Evolutionary conservation across 73 alveolate genomes (phyloP).

Genomic region (Tetrahymena elliotti): DNA sequence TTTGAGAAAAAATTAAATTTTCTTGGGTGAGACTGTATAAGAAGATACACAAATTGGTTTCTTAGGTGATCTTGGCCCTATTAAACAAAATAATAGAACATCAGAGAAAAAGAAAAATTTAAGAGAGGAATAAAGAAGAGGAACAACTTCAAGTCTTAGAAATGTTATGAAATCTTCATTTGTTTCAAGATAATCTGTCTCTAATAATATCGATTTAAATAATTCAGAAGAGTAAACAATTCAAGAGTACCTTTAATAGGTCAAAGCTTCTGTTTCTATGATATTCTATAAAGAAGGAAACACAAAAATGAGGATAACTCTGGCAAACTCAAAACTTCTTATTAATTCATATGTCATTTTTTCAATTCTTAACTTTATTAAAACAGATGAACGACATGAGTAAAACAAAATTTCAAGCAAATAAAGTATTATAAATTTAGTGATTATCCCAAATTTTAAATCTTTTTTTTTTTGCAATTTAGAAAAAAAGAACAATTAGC

Average conservation of each 20-base stretch:
- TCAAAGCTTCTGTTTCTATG: not conserved
- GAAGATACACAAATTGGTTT: not conserved
- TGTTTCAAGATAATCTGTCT: not conserved
- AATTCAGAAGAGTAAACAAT: not conserved
- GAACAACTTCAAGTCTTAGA: not conserved
- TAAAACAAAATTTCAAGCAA: not conserved
- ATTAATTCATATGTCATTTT: not conserved
- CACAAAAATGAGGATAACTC: not conserved
- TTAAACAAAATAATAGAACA: not conserved
- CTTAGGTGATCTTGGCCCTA: not conserved
- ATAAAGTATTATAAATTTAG: not conserved
- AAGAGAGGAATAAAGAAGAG: not conserved
- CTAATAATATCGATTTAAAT: not conserved
- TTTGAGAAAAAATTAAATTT: not conserved
- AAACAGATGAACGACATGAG: not conserved
- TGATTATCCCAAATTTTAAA: not conserved
- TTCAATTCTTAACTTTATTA: not conserved
- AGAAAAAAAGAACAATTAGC: not conserved
- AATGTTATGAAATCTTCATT: not conserved
- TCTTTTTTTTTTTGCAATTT: not conserved
- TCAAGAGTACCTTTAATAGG: not conserved
- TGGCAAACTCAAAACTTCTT: not conserved
- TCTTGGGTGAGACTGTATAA: not conserved
- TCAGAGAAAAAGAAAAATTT: not conserved
- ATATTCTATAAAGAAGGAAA: not conserved